Percentiles rank a stretch among this genome's conserved stretches.
These are phyloP conservation scores for Claviceps monticola DNA, from an alignment of 2,329 filamentous ascomycete genomes.

Conservation along the genomic window DNA sequence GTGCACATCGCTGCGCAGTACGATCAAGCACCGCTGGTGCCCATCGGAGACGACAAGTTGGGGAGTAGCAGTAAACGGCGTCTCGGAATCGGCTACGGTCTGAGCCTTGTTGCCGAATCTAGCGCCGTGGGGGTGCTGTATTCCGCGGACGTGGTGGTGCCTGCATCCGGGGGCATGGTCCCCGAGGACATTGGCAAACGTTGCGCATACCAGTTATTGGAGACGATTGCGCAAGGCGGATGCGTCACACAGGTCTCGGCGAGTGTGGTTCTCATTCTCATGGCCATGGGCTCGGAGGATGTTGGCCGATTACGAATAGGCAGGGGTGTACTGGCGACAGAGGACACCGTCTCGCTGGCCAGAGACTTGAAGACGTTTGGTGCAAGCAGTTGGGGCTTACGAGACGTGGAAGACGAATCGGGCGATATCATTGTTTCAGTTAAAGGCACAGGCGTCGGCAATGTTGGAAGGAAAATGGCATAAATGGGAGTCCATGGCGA, in stretches of 20 bases:
- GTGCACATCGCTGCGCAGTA: constrained; percentile 81
- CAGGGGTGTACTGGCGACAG: constrained; percentile 65
- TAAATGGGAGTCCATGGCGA: constrained; percentile 16
- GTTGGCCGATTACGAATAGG: constrained; percentile 77
- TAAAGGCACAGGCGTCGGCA: constrained; percentile 85
- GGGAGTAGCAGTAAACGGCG: constrained; percentile 37
- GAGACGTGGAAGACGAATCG: constrained; percentile 54
- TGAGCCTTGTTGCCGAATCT: constrained; percentile 87
- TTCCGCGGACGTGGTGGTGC: constrained; percentile 68
- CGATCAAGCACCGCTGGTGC: constrained; percentile 47
- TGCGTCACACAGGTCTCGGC: constrained; percentile 63
- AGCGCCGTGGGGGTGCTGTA: constrained; percentile 68
- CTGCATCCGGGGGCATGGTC: constrained; percentile 64
- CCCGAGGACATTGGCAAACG: constrained; percentile 83
- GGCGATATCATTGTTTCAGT: constrained; percentile 75
- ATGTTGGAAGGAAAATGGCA: constrained; percentile 81
- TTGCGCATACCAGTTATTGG: constrained; percentile 80
- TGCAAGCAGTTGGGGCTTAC: constrained; percentile 77
- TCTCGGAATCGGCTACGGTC: constrained; percentile 80
- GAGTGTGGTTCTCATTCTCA: constrained; percentile 66
- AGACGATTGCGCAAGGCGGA: constrained; percentile 68
- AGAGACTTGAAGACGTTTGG: constrained; percentile 83
- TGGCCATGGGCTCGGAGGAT: constrained; percentile 97
- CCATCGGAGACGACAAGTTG: constrained; percentile 34
- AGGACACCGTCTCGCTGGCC: constrained; percentile 66